Percentiles rank a stretch among this genome's conserved stretches.
Conservation (phyloP, 2,329 filamentous ascomycete genomes). For the Verticillium klebahnii region DNA sequence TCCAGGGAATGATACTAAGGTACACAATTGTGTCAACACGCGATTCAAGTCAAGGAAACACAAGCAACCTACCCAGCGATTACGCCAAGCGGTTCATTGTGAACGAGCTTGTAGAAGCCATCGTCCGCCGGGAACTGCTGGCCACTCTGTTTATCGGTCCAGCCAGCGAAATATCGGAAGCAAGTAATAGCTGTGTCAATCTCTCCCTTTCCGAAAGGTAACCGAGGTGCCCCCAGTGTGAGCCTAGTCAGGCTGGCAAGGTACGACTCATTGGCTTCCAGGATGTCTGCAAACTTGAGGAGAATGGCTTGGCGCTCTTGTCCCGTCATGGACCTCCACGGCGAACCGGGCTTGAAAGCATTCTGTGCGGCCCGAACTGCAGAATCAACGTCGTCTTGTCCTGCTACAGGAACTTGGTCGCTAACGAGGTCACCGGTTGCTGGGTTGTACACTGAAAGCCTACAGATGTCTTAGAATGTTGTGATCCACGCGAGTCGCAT, state of each 20-base stretch:
- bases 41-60: no score
- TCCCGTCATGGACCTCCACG: slow-evolving; percentile 32
- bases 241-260: slow-evolving; percentile 36
- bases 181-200: slow-evolving; percentile 28
- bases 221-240: slow-evolving; percentile 39
- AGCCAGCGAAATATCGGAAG: slow-evolving; percentile 25
- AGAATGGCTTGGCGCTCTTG: slow-evolving; percentile 32
- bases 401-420: slow-evolving; percentile 38
- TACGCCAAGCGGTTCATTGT: slow-evolving; percentile 24
- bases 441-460: slow-evolving; percentile 34
- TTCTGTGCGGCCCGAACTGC: slow-evolving; percentile 43
- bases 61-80: no score
- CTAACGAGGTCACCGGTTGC: slow-evolving; percentile 42
- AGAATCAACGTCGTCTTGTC: slow-evolving; percentile 38
- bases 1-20: slow-evolving; percentile 32
- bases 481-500: neutral
- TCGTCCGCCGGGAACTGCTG: slow-evolving; percentile 28
- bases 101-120: slow-evolving; percentile 35
- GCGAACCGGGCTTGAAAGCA: slow-evolving; percentile 30
- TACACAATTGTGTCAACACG: neutral
- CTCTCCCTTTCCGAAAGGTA: slow-evolving; percentile 38
- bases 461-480: no score
- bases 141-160: slow-evolving; percentile 17
- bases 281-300: slow-evolving; percentile 36
- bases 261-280: slow-evolving; percentile 28